phyloP scores from a whole-genome alignment of 2,329 filamentous ascomycete species.

The Stachybotrys chartarum region DNA sequence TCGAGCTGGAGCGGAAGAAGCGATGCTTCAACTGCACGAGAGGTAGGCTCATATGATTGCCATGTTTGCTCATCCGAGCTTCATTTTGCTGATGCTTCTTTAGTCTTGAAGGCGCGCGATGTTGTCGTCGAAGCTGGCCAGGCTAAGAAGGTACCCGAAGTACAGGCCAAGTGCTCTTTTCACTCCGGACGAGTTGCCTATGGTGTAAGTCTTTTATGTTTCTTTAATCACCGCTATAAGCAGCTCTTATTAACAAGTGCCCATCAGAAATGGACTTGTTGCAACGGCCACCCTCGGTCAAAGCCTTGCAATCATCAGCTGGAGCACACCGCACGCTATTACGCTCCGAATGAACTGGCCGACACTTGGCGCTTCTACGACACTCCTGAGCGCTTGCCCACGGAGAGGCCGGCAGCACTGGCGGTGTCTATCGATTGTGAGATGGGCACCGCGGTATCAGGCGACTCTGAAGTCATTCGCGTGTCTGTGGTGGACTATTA shows the following conservation, averaged over 20 bases:
- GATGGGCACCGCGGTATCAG: constrained; percentile 38
- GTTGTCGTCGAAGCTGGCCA: no score
- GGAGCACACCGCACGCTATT: background rate
- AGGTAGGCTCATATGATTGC: no score
- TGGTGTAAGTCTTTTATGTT: background rate
- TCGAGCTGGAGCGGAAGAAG: no score
- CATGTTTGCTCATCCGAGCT: no score
- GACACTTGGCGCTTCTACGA: background rate
- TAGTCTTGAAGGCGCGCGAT: no score
- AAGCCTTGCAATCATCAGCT: background rate
- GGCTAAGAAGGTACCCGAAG: no score
- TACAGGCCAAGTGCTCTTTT: no score
- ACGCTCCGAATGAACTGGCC: background rate
- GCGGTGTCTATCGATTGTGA: constrained; percentile 47
- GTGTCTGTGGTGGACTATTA: constrained; percentile 45
- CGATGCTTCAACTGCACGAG: no score
- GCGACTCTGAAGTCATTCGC: constrained; percentile 45
- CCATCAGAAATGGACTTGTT: background rate
- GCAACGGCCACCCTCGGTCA: background rate
- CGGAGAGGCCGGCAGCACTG: background rate
- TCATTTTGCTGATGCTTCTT: no score
- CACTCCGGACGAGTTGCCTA: no score
- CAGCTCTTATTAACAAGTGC: no score
- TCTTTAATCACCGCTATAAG: background rate
- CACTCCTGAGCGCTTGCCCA: background rate